These are phyloP conservation scores for Tolypocladium inflatum DNA, from an alignment of 2,329 filamentous ascomycete species.

Conservation along the genomic window DNA sequence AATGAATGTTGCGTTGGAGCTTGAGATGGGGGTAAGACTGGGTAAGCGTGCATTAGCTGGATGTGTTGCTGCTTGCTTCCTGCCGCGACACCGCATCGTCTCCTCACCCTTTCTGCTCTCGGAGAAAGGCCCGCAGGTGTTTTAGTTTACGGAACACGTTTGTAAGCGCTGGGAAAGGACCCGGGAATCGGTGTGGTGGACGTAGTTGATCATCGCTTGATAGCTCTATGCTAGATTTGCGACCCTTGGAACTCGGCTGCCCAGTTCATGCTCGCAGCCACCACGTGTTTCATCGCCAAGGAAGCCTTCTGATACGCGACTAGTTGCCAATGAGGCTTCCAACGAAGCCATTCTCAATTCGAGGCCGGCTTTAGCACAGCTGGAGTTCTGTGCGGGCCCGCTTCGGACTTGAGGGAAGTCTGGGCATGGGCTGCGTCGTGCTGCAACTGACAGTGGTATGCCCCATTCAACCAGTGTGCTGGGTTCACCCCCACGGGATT, in stretches of 20 bases:
- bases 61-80: neutral
- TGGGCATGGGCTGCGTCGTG: neutral
- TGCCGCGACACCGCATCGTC: neutral
- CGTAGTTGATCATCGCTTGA: neutral
- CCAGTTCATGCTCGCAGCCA: neutral
- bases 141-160: neutral
- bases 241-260: neutral
- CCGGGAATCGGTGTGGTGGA: neutral
- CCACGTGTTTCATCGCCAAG: neutral
- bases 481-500: neutral
- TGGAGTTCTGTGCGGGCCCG: neutral
- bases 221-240: neutral
- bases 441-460: neutral
- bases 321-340: neutral
- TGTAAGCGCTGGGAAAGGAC: neutral
- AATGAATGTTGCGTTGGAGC: neutral
- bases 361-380: neutral
- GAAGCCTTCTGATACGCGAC: neutral
- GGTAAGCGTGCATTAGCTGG: neutral
- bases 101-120: neutral
- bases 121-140: neutral
- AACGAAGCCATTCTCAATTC: neutral
- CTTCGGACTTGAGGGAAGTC: neutral
- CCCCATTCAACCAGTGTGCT: neutral
- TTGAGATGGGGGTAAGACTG: neutral